Conservation (phyloP, 2,329 filamentous ascomycete genomes). For the Paecilomyces formosus region DNA sequence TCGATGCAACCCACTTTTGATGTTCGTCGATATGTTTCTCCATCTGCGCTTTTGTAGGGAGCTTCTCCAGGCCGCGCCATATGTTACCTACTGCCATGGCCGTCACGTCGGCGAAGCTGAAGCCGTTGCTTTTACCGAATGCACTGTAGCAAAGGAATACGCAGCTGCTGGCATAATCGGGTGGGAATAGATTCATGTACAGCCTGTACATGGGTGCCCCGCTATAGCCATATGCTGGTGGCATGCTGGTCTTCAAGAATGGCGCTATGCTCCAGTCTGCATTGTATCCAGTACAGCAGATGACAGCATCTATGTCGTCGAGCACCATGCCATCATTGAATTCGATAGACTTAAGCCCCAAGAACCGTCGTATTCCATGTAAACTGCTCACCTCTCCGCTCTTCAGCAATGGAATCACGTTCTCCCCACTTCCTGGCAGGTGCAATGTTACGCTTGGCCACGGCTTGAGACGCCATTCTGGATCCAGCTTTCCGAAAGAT, state of each 20-base stretch:
- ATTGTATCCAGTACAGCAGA: background rate
- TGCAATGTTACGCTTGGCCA: background rate
- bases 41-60: constrained; percentile 35
- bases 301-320: background rate
- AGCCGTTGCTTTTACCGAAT: constrained; percentile 25
- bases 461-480: background rate
- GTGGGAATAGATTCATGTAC: constrained; percentile 41
- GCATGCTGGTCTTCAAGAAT: constrained; percentile 15
- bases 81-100: constrained; percentile 41
- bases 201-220: constrained; percentile 21
- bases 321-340: background rate
- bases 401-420: background rate
- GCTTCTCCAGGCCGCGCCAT: constrained; percentile 31
- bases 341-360: background rate
- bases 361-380: background rate
- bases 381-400: background rate
- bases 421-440: background rate
- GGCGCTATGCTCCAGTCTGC: background rate
- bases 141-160: constrained; percentile 36
- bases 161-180: constrained; percentile 36
- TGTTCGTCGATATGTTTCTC: constrained; percentile 24
- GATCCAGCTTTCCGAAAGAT: constrained; percentile 11
- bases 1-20: constrained; percentile 20
- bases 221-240: constrained; percentile 6
- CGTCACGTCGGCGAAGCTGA: constrained; percentile 36